Base-by-base conservation (phyloP, 805 yeast species). In the Hanseniaspora guilliermondii region DNA sequence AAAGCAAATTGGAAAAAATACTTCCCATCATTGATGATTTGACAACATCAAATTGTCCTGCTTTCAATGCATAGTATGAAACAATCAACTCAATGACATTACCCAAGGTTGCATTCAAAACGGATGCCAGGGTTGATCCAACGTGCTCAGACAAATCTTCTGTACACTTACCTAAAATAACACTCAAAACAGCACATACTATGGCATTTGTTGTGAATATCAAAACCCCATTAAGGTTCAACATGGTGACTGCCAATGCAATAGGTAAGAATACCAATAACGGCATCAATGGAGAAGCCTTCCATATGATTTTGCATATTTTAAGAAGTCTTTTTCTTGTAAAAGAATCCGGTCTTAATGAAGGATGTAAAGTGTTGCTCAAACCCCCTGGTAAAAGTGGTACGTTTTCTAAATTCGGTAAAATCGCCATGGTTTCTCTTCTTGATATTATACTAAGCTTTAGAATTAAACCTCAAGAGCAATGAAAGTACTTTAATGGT, bases 1-100 rank as follows among this genome's bases (percentile, higher is more conserved):
- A 74, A 57, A 93, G 72, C 62, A 89, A 71, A 70, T 93, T 93
- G 48, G 96, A 86, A 56, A 93, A 73, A 58, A 93, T 86, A 53
- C 95, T 84, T 33, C 98, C 98, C 56, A 93, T 76, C 97, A 93
- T 91, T 21, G 95, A 85, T 2, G 97, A 95, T 70, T 93, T 97
- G 30, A 93, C 97, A 63, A 93, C 89, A 59, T 95, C 77, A 50
- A 93, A 80, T 69, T 93, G 97, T 60, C 87, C 85, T 44, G 85
- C 83, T 60, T 71, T 74, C 62, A 93, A 74, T 1, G 98, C 98
- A 60, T 93, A 87, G 27, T 93, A 73, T 1, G 96, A 85, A 36
- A 93, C 97, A 67, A 93, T 93, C 57, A 93, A 79, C 71, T 93
- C 98, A 22, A 93, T 96, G 2, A 97, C 97, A 67, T 93, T 93